Evolutionary conservation across 805 yeast species (phyloP), one percentile per base, ranked within the genome.

Genomic region (Metschnikowia baotianmanensis): DNA sequence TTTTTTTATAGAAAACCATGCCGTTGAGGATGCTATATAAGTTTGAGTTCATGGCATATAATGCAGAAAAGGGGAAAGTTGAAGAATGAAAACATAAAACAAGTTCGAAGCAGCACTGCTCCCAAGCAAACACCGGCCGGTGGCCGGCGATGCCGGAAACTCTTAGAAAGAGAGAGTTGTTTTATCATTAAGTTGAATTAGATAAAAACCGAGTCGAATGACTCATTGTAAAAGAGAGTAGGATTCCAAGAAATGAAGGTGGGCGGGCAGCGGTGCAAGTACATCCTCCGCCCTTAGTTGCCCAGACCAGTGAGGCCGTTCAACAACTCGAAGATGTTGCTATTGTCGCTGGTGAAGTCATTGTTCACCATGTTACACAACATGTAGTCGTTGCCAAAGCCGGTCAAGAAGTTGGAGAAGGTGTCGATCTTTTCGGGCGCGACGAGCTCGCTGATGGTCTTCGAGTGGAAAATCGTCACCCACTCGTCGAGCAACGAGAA

Each of bases 291-390:
- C 19, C 36, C 23, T 24, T 32, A 31, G 32, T 25, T 31, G 25
- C 30, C 34, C 12, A 28, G 20, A 29, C 34, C 37, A 15, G 30
- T 21, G 21, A 38, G 36, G 34, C 31, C 69, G 29, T 71, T 61
- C 50, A 84, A 74, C 44, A 83, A 62, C 9, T 63, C 52, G 59
- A 81, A 82, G 48, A 84, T 81, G 45, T 76, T 72, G 33, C 74
- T 72, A 48, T 78, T 74, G 38, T 78, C 76, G 45, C 65, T 69
- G 39, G 69, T 61, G 49, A 67, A 91, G 57, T 90, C 89, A 61
- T 91, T 91, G 67, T 90, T 95, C 43, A 91, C 97, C 55, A 91
- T 77, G 63, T 90, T 90, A 52, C 91, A 83, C 55, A 91, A 74
- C 29, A 82, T 80, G 67, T 77, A 91, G 38, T 77, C 76, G 34